A percentile compares a stretch with the other conserved stretches of the same genome.
Evolutionary conservation across 129 eudicot species (phyloP).

Genomic region (Daucus carota): DH1_v3.0 NC_030381.2:30488501-30489000

Average conservation of each 20-base stretch:
- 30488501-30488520: constrained; percentile 8
- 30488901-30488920: constrained; percentile 57
- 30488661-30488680: constrained; percentile 40
- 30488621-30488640: constrained; percentile 43
- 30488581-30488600: constrained; percentile 18
- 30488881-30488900: constrained; percentile 56
- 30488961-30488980: constrained; percentile 74
- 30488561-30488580: constrained; percentile 19
- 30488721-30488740: constrained; percentile 27
- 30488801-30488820: constrained; percentile 75
- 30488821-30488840: constrained; percentile 54
- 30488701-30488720: constrained; percentile 13
- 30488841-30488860: constrained; percentile 71
- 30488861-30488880: constrained; percentile 53
- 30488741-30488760: constrained; percentile 81
- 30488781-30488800: constrained; percentile 69
- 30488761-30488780: constrained; percentile 51
- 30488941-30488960: constrained; percentile 65
- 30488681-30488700: constrained; percentile 55
- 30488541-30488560: constrained; percentile 26
- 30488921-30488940: constrained; percentile 39
- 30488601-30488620: constrained; percentile 69
- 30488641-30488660: constrained; percentile 51
- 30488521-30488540: constrained; percentile 25
- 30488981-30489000: constrained; percentile 92